Base-by-base conservation (phyloP, 2,329 filamentous ascomycete genomes). In the Aureobasidium sp. region DNA sequence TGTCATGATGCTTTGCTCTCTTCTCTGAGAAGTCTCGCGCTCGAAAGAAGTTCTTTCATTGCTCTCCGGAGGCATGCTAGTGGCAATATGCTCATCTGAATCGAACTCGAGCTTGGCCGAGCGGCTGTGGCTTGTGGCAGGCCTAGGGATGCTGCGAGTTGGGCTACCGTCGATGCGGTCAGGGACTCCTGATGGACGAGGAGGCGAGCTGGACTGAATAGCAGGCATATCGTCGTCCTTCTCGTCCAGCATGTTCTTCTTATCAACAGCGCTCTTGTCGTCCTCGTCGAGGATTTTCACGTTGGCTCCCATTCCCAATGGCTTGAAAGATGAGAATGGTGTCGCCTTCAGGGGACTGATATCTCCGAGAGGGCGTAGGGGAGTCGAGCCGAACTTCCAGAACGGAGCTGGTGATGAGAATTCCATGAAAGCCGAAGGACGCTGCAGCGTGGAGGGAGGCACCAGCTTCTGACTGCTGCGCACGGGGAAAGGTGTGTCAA, bases 381-480 rank as follows among this genome's bases (percentile, higher is more conserved):
- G 77, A 1, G 89, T 89, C 1, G 89, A 92, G 73, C 86, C 90
- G 73, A 89, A 94, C 73, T 90, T 91, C 90, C 90, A 95, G 74
- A 95, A 94, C 0, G 90, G 89, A 0, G 90, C 90, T 0, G 90
- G 90, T 36, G 88, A 91, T 68, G 87, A 91, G 49, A 90, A 91
- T 37, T 90, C 89, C 83, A 93, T 91, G 72, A 91, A 90, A 70
- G 91, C 88, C 70, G 88, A 92, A 11, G 90, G 90, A 61, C 89
- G 81, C 71, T 92, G 88, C 5, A 88, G 85, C 6, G 90, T 93
- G 69, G 88, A 91, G 0, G 90, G 89, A 34, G 90, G 90, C 1
- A 87, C 89, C 44, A 93, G 81, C 67, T 84, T 84, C 34, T 90
- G 89, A 20, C 68, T 71, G 29, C 72, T 72, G 8, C 72, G 69